phyloP scores from a whole-genome alignment of 2,329 filamentous ascomycete genomes.

The Dendrostoma leiphaemia region DNA sequence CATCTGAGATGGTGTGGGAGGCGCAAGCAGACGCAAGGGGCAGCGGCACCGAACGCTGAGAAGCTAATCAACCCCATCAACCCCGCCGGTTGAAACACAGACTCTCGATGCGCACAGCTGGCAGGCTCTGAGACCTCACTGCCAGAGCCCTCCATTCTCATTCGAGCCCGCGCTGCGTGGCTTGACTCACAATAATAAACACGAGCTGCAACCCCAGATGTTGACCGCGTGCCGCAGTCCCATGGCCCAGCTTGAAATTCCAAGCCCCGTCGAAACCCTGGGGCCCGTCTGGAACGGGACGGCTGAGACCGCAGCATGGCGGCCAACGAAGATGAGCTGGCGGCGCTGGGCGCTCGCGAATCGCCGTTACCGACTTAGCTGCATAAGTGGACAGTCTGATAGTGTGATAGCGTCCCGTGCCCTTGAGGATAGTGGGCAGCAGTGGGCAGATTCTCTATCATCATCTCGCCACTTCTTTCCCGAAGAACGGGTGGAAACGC shows the following conservation, averaged over 20 bases:
- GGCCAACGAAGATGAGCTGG: neutral
- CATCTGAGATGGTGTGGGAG: neutral
- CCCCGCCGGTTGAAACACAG: constrained; percentile 4
- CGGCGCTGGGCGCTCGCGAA: neutral
- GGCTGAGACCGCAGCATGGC: neutral
- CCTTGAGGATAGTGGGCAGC: neutral
- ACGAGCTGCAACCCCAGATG: too few species aligned
- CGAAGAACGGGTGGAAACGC: neutral
- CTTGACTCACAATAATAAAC: too few species aligned
- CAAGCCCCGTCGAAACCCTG: too few species aligned
- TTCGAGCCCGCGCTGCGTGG: too few species aligned
- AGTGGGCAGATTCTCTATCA: constrained; percentile 1
- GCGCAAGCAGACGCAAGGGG: constrained; percentile 3
- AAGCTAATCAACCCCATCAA: neutral
- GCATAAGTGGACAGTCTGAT: neutral
- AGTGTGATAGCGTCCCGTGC: neutral
- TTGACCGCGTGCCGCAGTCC: neutral
- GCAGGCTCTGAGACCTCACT: too few species aligned
- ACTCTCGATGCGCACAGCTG: too few species aligned
- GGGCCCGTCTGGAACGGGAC: too few species aligned
- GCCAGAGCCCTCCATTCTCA: neutral
- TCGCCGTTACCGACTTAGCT: neutral
- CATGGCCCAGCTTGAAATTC: neutral
- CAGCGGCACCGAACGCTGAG: neutral
- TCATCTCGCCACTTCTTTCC: neutral